Conservation (phyloP, 352 stramenopile species). For the Pythium aquatile region DNA sequence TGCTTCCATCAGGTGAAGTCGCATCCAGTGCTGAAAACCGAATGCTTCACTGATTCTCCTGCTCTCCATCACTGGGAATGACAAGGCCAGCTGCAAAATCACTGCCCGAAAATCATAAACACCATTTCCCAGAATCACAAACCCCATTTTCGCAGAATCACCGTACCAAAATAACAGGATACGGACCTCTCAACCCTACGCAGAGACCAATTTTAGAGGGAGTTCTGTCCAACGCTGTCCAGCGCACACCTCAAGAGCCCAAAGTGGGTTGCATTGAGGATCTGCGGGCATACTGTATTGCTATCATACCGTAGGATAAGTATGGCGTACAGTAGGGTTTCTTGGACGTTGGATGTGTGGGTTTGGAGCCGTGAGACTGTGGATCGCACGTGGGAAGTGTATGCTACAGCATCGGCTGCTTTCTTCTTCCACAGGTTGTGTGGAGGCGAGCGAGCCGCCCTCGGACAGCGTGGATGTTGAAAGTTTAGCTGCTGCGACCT, state of each 20-base stretch:
- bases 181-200: background rate
- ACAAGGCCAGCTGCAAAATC: background rate
- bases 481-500: background rate
- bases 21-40: background rate
- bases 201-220: background rate
- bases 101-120: background rate
- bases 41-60: background rate
- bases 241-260: background rate
- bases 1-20: background rate
- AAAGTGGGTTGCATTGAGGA: background rate
- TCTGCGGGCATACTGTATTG: background rate
- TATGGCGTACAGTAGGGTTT: background rate
- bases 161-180: background rate
- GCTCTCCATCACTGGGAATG: background rate
- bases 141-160: background rate
- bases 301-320: background rate
- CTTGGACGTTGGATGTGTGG: background rate
- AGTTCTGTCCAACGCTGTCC: slow-evolving; percentile 5
- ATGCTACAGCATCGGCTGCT: background rate
- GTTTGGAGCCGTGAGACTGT: background rate
- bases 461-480: background rate
- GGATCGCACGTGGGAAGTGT: background rate
- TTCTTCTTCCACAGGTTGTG: background rate
- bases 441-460: background rate
- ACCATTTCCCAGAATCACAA: background rate